Evolutionary conservation across 2,329 filamentous ascomycete species (phyloP).

Genomic region (Calonectria pauciramosa): DNA sequence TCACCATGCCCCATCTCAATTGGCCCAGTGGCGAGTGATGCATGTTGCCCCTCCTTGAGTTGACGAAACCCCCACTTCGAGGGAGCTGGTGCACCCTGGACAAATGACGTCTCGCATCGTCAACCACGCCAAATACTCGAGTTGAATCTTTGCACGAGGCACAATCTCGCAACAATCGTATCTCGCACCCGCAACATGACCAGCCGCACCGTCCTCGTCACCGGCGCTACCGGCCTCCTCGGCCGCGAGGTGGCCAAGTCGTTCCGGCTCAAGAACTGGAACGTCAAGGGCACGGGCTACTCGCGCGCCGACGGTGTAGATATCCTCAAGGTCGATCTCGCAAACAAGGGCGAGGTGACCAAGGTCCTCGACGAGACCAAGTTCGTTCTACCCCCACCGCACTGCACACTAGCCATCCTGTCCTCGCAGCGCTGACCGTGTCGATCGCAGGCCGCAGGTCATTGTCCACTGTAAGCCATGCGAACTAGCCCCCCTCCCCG

Average conservation of each 20-base stretch:
- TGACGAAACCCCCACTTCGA: conserved; percentile 17
- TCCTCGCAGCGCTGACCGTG: conserved; percentile 18
- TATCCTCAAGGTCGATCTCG: conserved; percentile 72
- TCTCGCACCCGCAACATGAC: conserved; percentile 32
- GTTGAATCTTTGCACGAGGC: background rate
- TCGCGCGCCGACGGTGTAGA: conserved; percentile 79
- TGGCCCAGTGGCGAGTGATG: background rate
- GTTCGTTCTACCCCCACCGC: conserved; percentile 52
- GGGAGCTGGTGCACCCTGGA: background rate
- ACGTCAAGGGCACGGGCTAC: conserved; percentile 80
- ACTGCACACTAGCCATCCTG: background rate
- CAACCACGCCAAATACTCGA: background rate
- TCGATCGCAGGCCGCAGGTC: conserved; percentile 72
- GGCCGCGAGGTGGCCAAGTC: conserved; percentile 82
- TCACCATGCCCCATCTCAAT: background rate
- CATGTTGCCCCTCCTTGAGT: conserved; percentile 18
- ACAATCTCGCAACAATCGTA: background rate
- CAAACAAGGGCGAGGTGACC: conserved; percentile 61
- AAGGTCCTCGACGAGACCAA: conserved; percentile 66
- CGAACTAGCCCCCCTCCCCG: background rate
- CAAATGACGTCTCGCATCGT: conserved; percentile 24
- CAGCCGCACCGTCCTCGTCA: conserved; percentile 75
- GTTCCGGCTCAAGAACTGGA: conserved; percentile 75
- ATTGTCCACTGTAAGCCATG: conserved; percentile 82
- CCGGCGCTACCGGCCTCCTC: conserved; percentile 86